Percentiles rank a stretch among this genome's conserved stretches.
Conservation (phyloP, 805 yeast genomes). For the Kodamaea nitidulidarum region DNA sequence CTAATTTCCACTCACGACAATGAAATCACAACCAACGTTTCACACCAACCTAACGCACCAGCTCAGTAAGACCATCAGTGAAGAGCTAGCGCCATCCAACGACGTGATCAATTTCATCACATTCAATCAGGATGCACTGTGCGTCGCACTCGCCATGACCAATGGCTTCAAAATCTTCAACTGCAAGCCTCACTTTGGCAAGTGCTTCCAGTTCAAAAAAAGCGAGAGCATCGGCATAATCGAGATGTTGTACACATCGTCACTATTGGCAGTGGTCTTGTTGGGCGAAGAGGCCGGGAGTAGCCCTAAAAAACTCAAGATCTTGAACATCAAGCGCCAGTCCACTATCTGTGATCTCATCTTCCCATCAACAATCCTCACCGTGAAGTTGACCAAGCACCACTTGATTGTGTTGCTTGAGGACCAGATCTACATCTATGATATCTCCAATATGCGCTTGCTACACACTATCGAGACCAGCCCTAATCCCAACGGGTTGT, state of each 20-base stretch:
- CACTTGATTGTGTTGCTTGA: slow-evolving; percentile 38
- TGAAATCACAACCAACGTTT: slow-evolving; percentile 14
- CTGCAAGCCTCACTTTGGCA: slow-evolving; percentile 76
- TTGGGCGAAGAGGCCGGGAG: slow-evolving; percentile 65
- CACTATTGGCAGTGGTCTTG: slow-evolving; percentile 80
- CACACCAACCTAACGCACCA: slow-evolving; percentile 13
- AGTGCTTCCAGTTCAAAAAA: slow-evolving; percentile 30
- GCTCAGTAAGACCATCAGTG: slow-evolving; percentile 9
- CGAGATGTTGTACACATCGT: slow-evolving; percentile 89
- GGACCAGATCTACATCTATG: slow-evolving; percentile 43
- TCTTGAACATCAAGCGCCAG: slow-evolving; percentile 74
- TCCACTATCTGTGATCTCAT: slow-evolving; percentile 42
- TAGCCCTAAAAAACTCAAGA: slow-evolving; percentile 77
- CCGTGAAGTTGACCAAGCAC: slow-evolving; percentile 32
- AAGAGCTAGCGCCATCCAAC: slow-evolving; percentile 11
- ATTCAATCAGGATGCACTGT: slow-evolving; percentile 86
- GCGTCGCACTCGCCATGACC: slow-evolving; percentile 71
- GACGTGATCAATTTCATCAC: slow-evolving; percentile 38
- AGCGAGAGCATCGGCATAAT: slow-evolving; percentile 62
- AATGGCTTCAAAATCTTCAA: slow-evolving; percentile 70
- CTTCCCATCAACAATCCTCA: slow-evolving; percentile 39
- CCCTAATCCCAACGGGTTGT: slow-evolving; percentile 47
- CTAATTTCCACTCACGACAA: slow-evolving; percentile 5
- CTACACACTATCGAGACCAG: slow-evolving; percentile 44
- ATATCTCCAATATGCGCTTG: slow-evolving; percentile 36